Base-by-base conservation (phyloP, 306 rosid genomes). In the Cucurbita maxima region DNA sequence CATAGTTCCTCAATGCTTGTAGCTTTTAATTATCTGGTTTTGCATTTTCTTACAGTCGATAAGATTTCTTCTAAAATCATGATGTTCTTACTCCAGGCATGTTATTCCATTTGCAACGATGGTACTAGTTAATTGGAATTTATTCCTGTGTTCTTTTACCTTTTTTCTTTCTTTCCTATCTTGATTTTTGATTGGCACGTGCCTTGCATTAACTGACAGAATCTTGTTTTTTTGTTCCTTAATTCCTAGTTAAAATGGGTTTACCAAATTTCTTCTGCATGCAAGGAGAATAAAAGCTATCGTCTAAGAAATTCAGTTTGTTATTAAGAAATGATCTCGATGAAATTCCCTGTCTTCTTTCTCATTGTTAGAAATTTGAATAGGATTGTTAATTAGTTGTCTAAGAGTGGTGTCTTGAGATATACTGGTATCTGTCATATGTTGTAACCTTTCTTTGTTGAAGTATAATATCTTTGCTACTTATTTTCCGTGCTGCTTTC, bases 351-450 rank as follows among this genome's bases (percentile, higher is more conserved):
- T 22, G 19, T 22, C 56, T 20, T 13, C 56, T 68, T 68, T 41
- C 38, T 41, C 34, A 19, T 22, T 68, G 57, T 6, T 30, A 22
- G 57, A 20, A 7, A 68, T 68, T 68, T 68, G 73, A 68, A 68
- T 12, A 68, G 25, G 73, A 25, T 47, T 36, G 38, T 76, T 74
- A 64, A 58, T 61, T 70, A 13, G 64, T 74, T 76, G 55, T 67
- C 40, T 41, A 47, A 13, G 43, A 45, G 64, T 76, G 58, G 61
- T 72, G 66, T 81, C 66, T 76, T 59, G 82, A 78, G 79, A 81
- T 72, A 67, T 20, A 25, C 71, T 80, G 77, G 58, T 74, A 73
- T 62, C 57, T 84, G 70, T 69, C 72, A 37, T 58, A 61, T 81
- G 43, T 20, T 68, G 80, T 54, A 63, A 76, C 71, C 77, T 75